Base-by-base conservation (phyloP, 1,139 yeast species). In the Geotrichum restrictum region DNA sequence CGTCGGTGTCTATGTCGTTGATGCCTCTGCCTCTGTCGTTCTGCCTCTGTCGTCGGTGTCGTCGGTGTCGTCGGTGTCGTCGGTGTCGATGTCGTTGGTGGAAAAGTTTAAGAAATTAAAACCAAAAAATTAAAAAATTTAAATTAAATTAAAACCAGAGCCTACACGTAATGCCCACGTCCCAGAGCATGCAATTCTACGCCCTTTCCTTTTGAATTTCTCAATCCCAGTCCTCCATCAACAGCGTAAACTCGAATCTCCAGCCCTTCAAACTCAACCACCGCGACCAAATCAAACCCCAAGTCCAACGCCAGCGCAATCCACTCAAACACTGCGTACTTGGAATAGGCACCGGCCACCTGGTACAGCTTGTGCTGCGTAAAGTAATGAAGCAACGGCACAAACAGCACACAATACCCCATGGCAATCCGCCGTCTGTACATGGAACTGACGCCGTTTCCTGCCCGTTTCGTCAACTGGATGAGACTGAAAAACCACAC, bases 251-350 rank as follows among this genome's bases (percentile, higher is more conserved):
- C 52, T 3, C 50, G 24, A 11, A 52, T 14, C 33, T 52, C 55
- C 16, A 52, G 29, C 8, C 50, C 45, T 7, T 49, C 50, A 40
- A 52, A 52, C 38, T 52, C 55, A 11, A 45, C 21, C 6, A 39
- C 38, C 7, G 53, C 45, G 2, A 52, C 53, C 3, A 43, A 71
- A 66, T 88, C 96, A 65, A 86, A 88, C 0, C 76, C 79, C 36
- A 88, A 73, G 63, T 88, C 96, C 51, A 86, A 73, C 24, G 83
- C 62, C 53, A 86, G 83, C 64, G 87, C 72, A 0, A 81, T 69
- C 95, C 95, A 87, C 67, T 87, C 95, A 61, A 85, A 83, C 63
- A 84, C 83, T 0, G 95, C 93, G 63, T 86, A 86, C 48, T 82
- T 74, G 0, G 95, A 85, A 64, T 86, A 85, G 0, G 95, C 91